Evolutionary conservation across 1,284 basidiomycete species (phyloP), one percentile per base, ranked within the genome.

Genomic region (Phlebopus sp.): DNA sequence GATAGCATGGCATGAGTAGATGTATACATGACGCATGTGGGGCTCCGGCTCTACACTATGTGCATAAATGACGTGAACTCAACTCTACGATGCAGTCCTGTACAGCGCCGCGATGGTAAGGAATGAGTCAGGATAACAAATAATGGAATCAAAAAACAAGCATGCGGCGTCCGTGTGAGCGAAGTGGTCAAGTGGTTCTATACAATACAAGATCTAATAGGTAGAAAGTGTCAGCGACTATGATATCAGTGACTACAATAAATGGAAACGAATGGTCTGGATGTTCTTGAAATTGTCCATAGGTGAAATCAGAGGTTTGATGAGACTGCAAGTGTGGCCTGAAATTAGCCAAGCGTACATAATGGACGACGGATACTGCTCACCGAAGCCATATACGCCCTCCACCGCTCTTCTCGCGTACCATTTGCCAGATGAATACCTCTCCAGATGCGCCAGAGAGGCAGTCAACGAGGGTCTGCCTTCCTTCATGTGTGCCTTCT

Each of bases 401-500:
- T 6, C 67, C 69, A 6, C 76, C 73, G 46, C 81, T 77, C 63
- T 78, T 81, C 56, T 86, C 82, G 52, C 78, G 70, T 15, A 81
- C 72, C 17, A 86, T 58, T 62, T 84, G 79, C 80, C 83, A 86
- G 45, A 67, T 53, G 18, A 67, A 64, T 47, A 69, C 58, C 49
- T 64, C 60, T 14, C 66, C 71, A 3, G 66, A 55, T 14, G 55
- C 57, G 4, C 77, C 77, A 3, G 63, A 60, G 4, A 83, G 58
- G 51, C 79, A 81, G 50, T 81, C 73, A n/a, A 82, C 49, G 36
- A 89, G 62, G 4, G 68, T 62, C 57, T 76, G 69, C 44, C 75
- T 70, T 4, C 86, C 86, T 61, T 90, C 86, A 18, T 66, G 70
- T 15, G 86, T 89, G 1, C 86, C 86, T 51, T 86, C 84, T 2